phyloP scores from a whole-genome alignment of 768 basidiomycete species.

The Tubosaeta brunneosetosa region DNA sequence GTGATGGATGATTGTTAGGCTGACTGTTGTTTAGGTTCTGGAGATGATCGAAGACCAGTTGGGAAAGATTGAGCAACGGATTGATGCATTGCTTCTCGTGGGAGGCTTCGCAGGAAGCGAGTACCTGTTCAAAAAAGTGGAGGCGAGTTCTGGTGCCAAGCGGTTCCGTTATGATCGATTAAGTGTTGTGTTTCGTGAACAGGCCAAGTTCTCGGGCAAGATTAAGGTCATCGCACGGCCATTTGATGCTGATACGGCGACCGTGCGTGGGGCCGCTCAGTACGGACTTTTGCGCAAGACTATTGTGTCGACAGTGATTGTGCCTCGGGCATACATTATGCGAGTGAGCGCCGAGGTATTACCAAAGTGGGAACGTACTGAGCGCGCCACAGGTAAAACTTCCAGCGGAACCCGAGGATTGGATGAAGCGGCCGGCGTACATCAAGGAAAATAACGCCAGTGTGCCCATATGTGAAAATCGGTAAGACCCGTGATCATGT shows the following conservation, averaged over 20 bases:
- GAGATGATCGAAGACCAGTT: constrained; percentile 76
- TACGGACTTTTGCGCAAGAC: constrained; percentile 75
- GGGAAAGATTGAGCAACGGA: constrained; percentile 57
- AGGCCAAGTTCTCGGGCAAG: constrained; percentile 63
- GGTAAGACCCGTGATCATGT: constrained; percentile 38
- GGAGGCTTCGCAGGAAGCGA: constrained; percentile 87
- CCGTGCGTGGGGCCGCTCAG: constrained; percentile 80
- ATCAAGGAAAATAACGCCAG: constrained; percentile 74
- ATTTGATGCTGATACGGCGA: constrained; percentile 84
- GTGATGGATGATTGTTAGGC: constrained; percentile 2
- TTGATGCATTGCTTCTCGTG: constrained; percentile 84
- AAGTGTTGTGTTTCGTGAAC: constrained; percentile 1
- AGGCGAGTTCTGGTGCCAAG: constrained; percentile 42
- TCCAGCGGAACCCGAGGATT: constrained; percentile 82
- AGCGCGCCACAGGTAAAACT: constrained; percentile 62
- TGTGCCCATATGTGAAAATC: constrained; percentile 77
- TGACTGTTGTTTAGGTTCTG: constrained; percentile 50
- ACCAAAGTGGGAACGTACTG: background rate
- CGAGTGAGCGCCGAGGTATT: constrained; percentile 44
- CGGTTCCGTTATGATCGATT: background rate
- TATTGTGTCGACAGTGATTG: constrained; percentile 78
- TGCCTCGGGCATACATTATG: constrained; percentile 82
- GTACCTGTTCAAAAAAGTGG: constrained; percentile 75
- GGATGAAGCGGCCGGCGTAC: constrained; percentile 80
- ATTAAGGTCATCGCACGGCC: constrained; percentile 80